These are phyloP conservation scores for Claviceps purpurea DNA, from an alignment of 2,329 filamentous ascomycete species.

Conservation along the genomic window DNA sequence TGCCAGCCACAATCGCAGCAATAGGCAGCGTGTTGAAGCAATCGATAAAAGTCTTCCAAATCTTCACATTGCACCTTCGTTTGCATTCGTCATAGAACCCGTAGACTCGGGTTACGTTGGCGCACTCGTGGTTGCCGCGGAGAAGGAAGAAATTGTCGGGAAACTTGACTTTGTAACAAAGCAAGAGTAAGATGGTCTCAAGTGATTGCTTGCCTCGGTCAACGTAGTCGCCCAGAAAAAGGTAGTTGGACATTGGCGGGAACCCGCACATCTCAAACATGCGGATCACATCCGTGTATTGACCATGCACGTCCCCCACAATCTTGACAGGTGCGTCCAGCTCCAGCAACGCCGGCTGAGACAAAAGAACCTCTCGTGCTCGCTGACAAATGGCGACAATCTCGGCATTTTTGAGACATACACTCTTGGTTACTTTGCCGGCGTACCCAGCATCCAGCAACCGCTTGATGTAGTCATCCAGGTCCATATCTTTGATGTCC, in stretches of 20 bases:
- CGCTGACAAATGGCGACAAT: conserved; percentile 87
- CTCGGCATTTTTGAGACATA: conserved; percentile 94
- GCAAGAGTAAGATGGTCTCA: conserved; percentile 80
- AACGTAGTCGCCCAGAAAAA: conserved; percentile 93
- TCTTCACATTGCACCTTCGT: conserved; percentile 86
- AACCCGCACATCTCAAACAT: conserved; percentile 99
- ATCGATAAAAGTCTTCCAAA: conserved; percentile 97
- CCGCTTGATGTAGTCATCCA: conserved; percentile 94
- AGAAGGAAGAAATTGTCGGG: conserved; percentile 96
- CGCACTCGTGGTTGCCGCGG: conserved; percentile 91
- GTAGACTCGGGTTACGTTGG: conserved; percentile 89
- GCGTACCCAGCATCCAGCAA: conserved; percentile 90
- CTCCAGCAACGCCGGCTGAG: conserved; percentile 83
- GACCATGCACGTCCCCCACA: conserved; percentile 90
- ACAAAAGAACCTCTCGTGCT: conserved; percentile 77
- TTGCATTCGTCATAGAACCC: conserved; percentile 99
- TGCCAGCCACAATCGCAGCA: conserved; percentile 89
- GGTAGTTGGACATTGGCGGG: conserved; percentile 78
- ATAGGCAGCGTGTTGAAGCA: conserved; percentile 94
- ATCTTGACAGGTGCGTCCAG: conserved; percentile 94
- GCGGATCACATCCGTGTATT: conserved; percentile 89
- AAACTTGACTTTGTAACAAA: conserved; percentile 96
- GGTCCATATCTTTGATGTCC: conserved; percentile 80
- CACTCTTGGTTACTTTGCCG: conserved; percentile 93
- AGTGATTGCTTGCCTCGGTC: conserved; percentile 92